Evolutionary conservation across 2,329 filamentous ascomycete genomes (phyloP).

Genomic region (Cercospora sp.): DNA sequence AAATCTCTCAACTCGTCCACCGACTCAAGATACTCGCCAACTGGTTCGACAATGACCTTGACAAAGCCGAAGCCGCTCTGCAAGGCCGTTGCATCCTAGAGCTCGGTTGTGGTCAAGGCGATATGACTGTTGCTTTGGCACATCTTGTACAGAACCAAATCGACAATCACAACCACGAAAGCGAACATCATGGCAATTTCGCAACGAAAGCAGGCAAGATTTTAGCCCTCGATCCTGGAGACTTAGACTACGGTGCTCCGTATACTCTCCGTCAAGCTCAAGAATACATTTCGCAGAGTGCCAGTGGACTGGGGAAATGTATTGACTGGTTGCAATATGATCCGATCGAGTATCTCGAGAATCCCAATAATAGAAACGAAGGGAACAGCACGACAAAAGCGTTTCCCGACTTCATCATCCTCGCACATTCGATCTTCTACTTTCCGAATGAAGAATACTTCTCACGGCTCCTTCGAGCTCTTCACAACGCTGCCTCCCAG

Average conservation of each 20-base stretch:
- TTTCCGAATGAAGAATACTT: constrained; percentile 12
- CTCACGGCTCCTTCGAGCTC: neutral
- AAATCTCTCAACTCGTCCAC: neutral
- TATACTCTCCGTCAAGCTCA: constrained; percentile 18
- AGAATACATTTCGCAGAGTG: constrained; percentile 1
- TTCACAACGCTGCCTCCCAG: neutral
- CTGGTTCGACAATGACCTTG: neutral
- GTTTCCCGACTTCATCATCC: constrained; percentile 9
- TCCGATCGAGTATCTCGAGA: constrained; percentile 10
- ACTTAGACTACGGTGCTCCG: constrained; percentile 16
- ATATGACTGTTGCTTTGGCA: constrained; percentile 58
- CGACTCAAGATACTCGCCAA: neutral
- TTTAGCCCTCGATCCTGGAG: constrained; percentile 16
- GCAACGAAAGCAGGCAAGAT: no score
- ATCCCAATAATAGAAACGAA: neutral
- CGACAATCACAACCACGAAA: neutral
- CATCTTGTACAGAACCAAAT: constrained; percentile 35
- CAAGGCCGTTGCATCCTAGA: constrained; percentile 49
- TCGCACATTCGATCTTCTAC: constrained; percentile 24
- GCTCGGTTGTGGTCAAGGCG: constrained; percentile 62
- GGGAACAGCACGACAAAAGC: neutral
- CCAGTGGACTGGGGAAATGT: neutral
- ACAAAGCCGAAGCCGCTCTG: neutral
- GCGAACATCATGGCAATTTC: no score
- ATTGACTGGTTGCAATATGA: constrained; percentile 18